Evolutionary conservation across 2,329 filamentous ascomycete species (phyloP), one percentile per base, ranked within the genome.

Genomic region (Hymenoscyphus repandus): DNA sequence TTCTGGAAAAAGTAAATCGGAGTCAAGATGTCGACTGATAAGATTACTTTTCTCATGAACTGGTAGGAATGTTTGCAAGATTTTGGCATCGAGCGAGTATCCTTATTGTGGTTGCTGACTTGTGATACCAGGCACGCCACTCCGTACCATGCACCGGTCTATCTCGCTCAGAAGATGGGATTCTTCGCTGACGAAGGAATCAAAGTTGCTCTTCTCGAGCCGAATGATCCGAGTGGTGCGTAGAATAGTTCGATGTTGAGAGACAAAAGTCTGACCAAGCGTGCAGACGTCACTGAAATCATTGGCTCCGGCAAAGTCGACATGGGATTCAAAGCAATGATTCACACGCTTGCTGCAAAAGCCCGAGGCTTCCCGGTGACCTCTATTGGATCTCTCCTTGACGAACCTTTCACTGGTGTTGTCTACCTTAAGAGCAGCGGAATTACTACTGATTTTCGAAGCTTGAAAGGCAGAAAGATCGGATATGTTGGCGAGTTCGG

Each of bases 41-140:
- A 90, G 82, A 89, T 90, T 65, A 90, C 86, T 47, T 90, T 90
- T 73, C 76, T 90, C 68, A 87, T 85, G 72, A 90, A 90, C 77
- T 90, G 86, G 86, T 89, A 80, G 67, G 51, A 10, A 5, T 27
- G 5, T n/a, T 15, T 36, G 22, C 5, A 1, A n/a, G 3, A 13
- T 20, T 42, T 7, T 13, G 22, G 13, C 13, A n/a, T n/a, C 3
- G 11, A 6, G 37, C 7, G n/a, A 41, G 18, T 12, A 17, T 3
- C 38, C 15, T 6, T 32, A 12, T 18, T 12, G n/a, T n/a, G n/a
- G 33, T 5, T 47, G 32, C 17, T 30, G 20, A 15, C 7, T 52
- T 1, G 9, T 45, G 41, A 42, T 63, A n/a, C n/a, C n/a, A 89
- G 86, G 86, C 86, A 89, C 71, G 86, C 86, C 45, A 90, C 86